Percentiles rank a stretch among this genome's conserved stretches.
Conservation (phyloP, 2,329 filamentous ascomycete species). For the Colletotrichum aenigma region DNA sequence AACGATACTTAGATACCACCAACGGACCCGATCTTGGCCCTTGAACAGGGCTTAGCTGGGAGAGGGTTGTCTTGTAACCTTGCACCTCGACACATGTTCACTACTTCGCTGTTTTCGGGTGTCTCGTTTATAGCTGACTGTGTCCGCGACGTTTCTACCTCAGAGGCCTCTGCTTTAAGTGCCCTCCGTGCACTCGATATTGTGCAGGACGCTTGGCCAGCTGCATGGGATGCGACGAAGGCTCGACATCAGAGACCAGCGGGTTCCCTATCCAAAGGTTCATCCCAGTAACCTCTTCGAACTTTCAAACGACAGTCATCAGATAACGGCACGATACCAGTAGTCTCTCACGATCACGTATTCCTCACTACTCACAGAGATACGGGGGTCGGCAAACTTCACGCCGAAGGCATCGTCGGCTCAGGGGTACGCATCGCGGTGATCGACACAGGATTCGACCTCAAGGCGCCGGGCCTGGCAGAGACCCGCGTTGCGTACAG, state of each 20-base stretch:
- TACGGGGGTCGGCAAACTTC: not conserved
- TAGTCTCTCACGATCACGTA: accelerated
- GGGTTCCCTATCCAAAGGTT: not conserved
- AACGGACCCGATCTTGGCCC: not conserved
- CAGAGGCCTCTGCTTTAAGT: accelerated
- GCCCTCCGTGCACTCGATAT: not conserved
- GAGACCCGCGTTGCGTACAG: not conserved
- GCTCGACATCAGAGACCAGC: not conserved
- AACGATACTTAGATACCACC: not conserved
- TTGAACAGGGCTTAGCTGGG: not conserved
- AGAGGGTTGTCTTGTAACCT: not conserved
- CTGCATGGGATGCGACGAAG: not conserved
- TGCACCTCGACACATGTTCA: not conserved
- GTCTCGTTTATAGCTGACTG: not conserved
- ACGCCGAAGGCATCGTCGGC: not conserved
- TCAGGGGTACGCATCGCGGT: not conserved
- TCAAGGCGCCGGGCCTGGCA: not conserved
- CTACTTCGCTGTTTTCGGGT: not conserved
- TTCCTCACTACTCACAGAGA: not conserved
- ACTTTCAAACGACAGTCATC: not conserved
- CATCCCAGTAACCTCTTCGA: not conserved
- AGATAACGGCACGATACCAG: not conserved
- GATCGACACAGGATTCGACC: not conserved
- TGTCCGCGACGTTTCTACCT: accelerated
- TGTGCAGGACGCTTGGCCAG: not conserved